Evolutionary conservation across 2,329 filamentous ascomycete genomes (phyloP).

Genomic region (Diaporthe ampelina): DNA sequence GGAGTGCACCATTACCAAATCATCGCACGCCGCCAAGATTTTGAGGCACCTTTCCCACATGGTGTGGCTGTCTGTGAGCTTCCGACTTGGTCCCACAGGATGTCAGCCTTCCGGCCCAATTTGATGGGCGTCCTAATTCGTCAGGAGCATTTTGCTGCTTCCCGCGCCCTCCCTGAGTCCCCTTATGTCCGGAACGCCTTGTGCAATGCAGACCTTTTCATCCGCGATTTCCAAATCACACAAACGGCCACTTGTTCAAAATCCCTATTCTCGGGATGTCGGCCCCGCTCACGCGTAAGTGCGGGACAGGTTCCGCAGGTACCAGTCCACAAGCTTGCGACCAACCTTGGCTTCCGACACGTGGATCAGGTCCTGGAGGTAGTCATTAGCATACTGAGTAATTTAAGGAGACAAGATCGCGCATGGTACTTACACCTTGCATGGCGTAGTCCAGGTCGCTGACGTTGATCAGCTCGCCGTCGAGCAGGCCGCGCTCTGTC

Average conservation of each 20-base stretch:
- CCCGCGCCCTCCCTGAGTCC: constrained; percentile 21
- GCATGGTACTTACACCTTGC: constrained; percentile 80
- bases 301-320: constrained; percentile 94
- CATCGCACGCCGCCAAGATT: constrained; percentile 36
- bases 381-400: constrained; percentile 45
- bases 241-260: constrained; percentile 27
- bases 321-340: constrained; percentile 98
- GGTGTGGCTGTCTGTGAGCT: constrained; percentile 21
- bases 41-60: constrained; percentile 27
- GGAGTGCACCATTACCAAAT: constrained; percentile 23
- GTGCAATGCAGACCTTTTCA: constrained; percentile 54
- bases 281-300: constrained; percentile 78
- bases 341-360: constrained; percentile 99
- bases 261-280: constrained; percentile 25
- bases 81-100: constrained; percentile 21
- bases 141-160: constrained; percentile 28
- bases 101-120: constrained; percentile 21
- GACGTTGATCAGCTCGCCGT: constrained; percentile 92
- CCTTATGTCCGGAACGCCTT: constrained; percentile 52
- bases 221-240: constrained; percentile 46
- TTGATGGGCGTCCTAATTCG: constrained; percentile 7
- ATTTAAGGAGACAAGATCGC: constrained; percentile 1
- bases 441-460: constrained; percentile 98
- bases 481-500: constrained; percentile 89
- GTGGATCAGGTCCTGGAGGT: constrained; percentile 87